A percentile compares a stretch with the other conserved stretches of the same genome.
These are phyloP conservation scores for Ustulina deusta DNA, from an alignment of 2,329 filamentous ascomycete species.

Conservation along the genomic window DNA sequence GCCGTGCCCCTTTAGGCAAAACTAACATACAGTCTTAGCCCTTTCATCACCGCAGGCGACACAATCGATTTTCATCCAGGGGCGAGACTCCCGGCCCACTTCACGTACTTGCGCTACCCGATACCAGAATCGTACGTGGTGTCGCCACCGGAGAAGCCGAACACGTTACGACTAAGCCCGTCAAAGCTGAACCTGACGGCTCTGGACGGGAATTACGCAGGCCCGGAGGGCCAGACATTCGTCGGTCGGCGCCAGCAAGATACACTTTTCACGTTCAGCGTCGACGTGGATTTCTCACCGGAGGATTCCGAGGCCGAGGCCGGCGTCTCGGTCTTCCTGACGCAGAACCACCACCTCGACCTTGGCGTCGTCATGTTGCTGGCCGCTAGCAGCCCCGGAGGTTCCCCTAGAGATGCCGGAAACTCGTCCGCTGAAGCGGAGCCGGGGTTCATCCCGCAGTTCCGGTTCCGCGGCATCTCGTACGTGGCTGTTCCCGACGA, in stretches of 20 bases:
- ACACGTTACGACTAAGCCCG: constrained; percentile 61
- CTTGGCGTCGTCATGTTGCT: constrained; percentile 57
- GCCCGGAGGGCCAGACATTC: constrained; percentile 63
- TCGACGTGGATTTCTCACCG: constrained; percentile 60
- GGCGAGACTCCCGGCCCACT: constrained; percentile 62
- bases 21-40: constrained; percentile 47
- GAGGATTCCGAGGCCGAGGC: constrained; percentile 59
- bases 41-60: constrained; percentile 59
- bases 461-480: constrained; percentile 60
- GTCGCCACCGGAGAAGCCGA: constrained; percentile 57
- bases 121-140: constrained; percentile 58
- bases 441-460: constrained; percentile 52
- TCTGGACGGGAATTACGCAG: constrained; percentile 61
- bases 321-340: constrained; percentile 65
- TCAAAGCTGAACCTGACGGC: constrained; percentile 66
- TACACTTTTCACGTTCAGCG: constrained; percentile 64
- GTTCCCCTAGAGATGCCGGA: constrained; percentile 39
- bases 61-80: constrained; percentile 59
- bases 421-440: constrained; percentile 2
- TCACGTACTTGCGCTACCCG: constrained; percentile 68
- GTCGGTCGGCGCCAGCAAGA: constrained; percentile 67
- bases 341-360: constrained; percentile 65
- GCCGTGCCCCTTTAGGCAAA: not conserved
- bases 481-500: constrained; percentile 55
- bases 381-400: constrained; percentile 43